These are phyloP conservation scores for Conticribra guillardii DNA, from an alignment of 108 stramenopile species.

Conservation along the genomic window DNA sequence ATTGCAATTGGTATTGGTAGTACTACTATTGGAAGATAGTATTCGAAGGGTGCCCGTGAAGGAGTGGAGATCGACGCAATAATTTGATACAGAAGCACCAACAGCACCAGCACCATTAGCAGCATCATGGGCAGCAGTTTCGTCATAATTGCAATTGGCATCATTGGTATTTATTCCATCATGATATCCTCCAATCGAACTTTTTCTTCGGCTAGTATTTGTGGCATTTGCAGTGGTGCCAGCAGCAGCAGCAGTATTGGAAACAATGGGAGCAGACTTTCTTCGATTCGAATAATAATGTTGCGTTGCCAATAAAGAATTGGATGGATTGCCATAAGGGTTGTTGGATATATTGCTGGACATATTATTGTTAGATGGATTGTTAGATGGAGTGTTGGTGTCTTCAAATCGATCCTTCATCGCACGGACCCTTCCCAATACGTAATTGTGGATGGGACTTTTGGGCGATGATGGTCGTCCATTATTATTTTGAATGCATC, in stretches of 20 bases:
- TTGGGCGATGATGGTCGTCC: constrained; percentile 3
- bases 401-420: constrained; percentile 10
- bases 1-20: too few relatives aligned
- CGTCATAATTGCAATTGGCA: neutral
- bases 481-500: neutral
- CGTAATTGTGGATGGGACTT: neutral
- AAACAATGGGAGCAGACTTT: neutral
- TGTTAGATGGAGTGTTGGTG: neutral
- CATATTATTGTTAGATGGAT: neutral
- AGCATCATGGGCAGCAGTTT: too few relatives aligned
- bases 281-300: too few relatives aligned
- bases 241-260: too few relatives aligned
- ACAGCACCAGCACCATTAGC: too few relatives aligned
- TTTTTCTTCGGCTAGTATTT: too few relatives aligned
- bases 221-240: too few relatives aligned
- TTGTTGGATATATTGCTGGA: too few relatives aligned
- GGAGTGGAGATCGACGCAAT: constrained; percentile 17
- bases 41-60: constrained; percentile 34
- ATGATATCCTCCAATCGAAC: too few relatives aligned
- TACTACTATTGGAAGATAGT: neutral
- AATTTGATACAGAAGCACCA: constrained; percentile 6
- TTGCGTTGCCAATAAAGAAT: too few relatives aligned
- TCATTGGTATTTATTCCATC: neutral
- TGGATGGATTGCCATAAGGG: too few relatives aligned
- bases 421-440: neutral